A percentile compares a stretch with the other conserved stretches of the same genome.
These are phyloP conservation scores for Bipolaris oryzae DNA, from an alignment of 2,329 filamentous ascomycete species.

Conservation along the genomic window DNA sequence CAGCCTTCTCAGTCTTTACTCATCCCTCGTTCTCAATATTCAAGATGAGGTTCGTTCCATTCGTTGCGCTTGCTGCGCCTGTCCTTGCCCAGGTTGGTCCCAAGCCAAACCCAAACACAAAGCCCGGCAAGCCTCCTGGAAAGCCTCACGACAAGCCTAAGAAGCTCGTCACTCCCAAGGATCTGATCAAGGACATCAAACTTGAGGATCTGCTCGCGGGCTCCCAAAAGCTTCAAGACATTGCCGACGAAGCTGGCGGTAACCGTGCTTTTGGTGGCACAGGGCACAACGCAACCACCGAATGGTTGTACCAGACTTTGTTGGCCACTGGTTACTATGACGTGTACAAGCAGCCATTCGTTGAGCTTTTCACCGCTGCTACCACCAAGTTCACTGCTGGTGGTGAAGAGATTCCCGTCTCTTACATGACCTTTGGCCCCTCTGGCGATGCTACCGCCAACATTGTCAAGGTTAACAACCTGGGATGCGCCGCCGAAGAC, in stretches of 20 bases:
- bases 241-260: slow-evolving; percentile 41
- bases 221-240: slow-evolving; percentile 41
- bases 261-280: slow-evolving; percentile 46
- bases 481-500: slow-evolving; percentile 67
- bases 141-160: slow-evolving; percentile 9
- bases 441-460: slow-evolving; percentile 65
- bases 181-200: slow-evolving; percentile 37
- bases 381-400: slow-evolving; percentile 33
- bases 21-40: slow-evolving; percentile 4
- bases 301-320: slow-evolving; percentile 42
- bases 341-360: slow-evolving; percentile 44
- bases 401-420: slow-evolving; percentile 32
- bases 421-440: slow-evolving; percentile 62
- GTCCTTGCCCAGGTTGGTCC: slow-evolving; percentile 22
- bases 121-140: slow-evolving; percentile 7
- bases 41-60: slow-evolving; percentile 40
- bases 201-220: slow-evolving; percentile 41
- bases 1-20: slow-evolving; percentile 18
- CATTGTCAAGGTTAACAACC: slow-evolving; percentile 64
- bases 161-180: slow-evolving; percentile 27
- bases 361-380: slow-evolving; percentile 44
- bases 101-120: slow-evolving; percentile 13
- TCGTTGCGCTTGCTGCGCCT: slow-evolving; percentile 34
- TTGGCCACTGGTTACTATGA: slow-evolving; percentile 42
- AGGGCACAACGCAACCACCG: slow-evolving; percentile 44